Base-by-base conservation (phyloP, 495 filamentous ascomycete species). In the Hyaloscypha finlandica region DNA sequence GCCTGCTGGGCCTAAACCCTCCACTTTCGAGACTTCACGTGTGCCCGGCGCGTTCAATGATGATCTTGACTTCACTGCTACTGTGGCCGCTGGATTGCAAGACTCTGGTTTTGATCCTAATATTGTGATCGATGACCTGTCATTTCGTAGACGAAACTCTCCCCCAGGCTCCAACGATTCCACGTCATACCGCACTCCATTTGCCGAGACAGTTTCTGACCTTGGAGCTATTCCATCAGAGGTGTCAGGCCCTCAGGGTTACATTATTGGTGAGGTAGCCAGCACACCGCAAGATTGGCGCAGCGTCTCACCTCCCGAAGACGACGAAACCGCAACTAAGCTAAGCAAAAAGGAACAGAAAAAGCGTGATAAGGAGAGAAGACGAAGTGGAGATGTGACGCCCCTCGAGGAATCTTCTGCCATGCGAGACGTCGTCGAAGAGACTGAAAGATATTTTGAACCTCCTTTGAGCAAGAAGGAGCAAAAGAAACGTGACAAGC, bases 31-130 rank as follows among this genome's bases (percentile, higher is more conserved):
- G 54, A 39, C 63, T 20, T 64, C 69, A 8, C 77, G 80, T 8
- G 80, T 81, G 71, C 80, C 84, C 37, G 84, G 84, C 20, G 68
- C 73, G 0, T 88, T 83, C 72, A 81, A 71, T 8, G 81, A 86
- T 31, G 90, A 92, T 64, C 78, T 89, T 48, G 88, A 85, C 39
- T 92, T 92, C 58, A 84, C 88, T 20, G 89, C 89, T 30, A 86
- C 82, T 11, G 72, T 92, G n/a, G 89, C 89, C 70, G 90, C 89
- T 42, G 88, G 86, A 6, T 81, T 90, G 22, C 74, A 88, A 74
- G 85, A 84, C 6, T 82, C 86, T 60, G 90, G 90, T 0, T 92
- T 92, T 66, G 85, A 92, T 73, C 86, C 89, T 25, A 84, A 90
- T 31, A 85, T 92, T 64, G 85, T 92, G 16, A 86, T 89, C 29